phyloP scores from a whole-genome alignment of 352 stramenopile species.

The Pythium graminicola region DNA sequence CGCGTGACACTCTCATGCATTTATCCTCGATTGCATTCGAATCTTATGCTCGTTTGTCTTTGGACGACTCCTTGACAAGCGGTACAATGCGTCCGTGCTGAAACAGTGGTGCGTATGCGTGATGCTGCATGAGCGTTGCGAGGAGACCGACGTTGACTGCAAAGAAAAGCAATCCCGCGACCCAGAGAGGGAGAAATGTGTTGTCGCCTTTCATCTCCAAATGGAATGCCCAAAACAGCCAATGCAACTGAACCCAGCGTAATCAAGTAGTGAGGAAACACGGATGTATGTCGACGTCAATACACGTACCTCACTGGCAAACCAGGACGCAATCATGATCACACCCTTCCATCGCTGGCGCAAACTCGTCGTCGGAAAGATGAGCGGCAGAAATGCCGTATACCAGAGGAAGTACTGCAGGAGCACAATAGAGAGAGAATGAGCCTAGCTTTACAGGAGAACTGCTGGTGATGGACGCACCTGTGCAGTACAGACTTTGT shows the following conservation, averaged over 20 bases:
- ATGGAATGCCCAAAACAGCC: slow-evolving; percentile 86
- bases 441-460: neutral
- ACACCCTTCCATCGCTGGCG: slow-evolving; percentile 56
- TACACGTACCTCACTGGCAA: slow-evolving; percentile 58
- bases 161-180: slow-evolving; percentile 87
- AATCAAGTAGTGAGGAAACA: neutral
- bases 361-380: slow-evolving; percentile 68
- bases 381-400: slow-evolving; percentile 86
- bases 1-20: no score
- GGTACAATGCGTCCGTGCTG: slow-evolving; percentile 29
- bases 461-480: slow-evolving; percentile 24
- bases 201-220: slow-evolving; percentile 89
- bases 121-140: slow-evolving; percentile 58
- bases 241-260: slow-evolving; percentile 54
- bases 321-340: slow-evolving; percentile 60
- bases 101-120: slow-evolving; percentile 62
- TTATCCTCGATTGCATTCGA: no score
- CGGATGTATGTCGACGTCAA: neutral
- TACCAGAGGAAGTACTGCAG: slow-evolving; percentile 99
- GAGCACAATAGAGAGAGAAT: slow-evolving; percentile 25
- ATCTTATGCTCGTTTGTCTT: slow-evolving; percentile 11
- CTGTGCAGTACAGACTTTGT: slow-evolving; percentile 91
- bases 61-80: neutral
- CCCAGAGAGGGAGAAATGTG: slow-evolving; percentile 86
- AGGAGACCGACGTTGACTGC: slow-evolving; percentile 78